Percentiles rank a stretch among this genome's conserved stretches.
Evolutionary conservation across 176 grass and related monocot species (phyloP).

Genomic region (Carex pumila): DNA sequence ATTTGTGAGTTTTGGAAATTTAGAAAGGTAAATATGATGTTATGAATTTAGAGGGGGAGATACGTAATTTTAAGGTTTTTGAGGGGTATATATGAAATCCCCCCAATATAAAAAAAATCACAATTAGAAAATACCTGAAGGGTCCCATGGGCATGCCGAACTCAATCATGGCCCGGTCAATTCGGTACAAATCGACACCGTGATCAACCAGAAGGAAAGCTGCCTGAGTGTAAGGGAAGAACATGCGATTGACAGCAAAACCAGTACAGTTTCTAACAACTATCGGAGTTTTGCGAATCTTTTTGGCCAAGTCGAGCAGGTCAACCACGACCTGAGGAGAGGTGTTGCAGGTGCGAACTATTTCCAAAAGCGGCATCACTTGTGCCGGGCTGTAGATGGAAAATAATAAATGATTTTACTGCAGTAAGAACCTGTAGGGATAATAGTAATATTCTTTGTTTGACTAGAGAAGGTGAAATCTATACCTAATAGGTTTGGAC

Average conservation of each 20-base stretch:
- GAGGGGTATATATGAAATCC: too few species aligned
- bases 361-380: slow-evolving; percentile 85
- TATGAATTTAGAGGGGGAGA: too few species aligned
- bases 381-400: slow-evolving; percentile 55
- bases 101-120: too few species aligned
- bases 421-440: neutral
- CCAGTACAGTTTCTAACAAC: slow-evolving; percentile 69
- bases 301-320: slow-evolving; percentile 62
- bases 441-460: neutral
- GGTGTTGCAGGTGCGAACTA: slow-evolving; percentile 57
- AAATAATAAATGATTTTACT: neutral
- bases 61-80: too few species aligned
- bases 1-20: too few species aligned
- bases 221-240: slow-evolving; percentile 59
- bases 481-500: neutral
- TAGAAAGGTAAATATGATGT: too few species aligned
- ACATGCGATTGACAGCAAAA: slow-evolving; percentile 83
- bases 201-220: slow-evolving; percentile 66
- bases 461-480: neutral
- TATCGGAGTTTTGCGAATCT: slow-evolving; percentile 72
- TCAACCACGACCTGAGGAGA: slow-evolving; percentile 63
- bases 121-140: slow-evolving; percentile 49
- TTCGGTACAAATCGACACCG: slow-evolving; percentile 67
- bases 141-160: slow-evolving; percentile 97
- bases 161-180: slow-evolving; percentile 44